phyloP scores from a whole-genome alignment of 164 flowering plant species.

The grape (Vitis vinifera) region DNA sequence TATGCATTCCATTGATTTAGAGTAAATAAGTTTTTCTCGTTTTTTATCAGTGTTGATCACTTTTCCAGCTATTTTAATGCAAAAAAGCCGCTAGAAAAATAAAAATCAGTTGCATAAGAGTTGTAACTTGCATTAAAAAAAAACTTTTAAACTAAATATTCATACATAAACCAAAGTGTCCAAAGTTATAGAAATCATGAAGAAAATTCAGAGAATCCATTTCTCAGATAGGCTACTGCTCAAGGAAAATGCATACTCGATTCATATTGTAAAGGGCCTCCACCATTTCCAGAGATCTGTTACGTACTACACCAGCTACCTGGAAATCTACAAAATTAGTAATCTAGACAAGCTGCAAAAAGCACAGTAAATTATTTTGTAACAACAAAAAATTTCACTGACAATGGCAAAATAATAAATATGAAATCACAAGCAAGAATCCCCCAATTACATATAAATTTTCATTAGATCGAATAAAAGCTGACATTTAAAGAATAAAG shows the following conservation, averaged over 20 bases:
- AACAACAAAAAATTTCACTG: too few species aligned
- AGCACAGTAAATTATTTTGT: neutral
- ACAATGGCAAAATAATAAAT: too few species aligned
- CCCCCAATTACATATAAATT: too few species aligned
- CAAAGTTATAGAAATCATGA: neutral
- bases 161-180: neutral
- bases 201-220: neutral
- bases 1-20: too few species aligned
- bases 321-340: constrained; percentile 27
- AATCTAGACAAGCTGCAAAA: constrained; percentile 2
- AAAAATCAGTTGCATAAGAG: too few species aligned
- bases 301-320: constrained; percentile 75
- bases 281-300: constrained; percentile 88
- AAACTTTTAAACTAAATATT: too few species aligned
- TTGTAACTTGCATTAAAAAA: too few species aligned
- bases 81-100: too few species aligned
- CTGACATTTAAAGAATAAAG: neutral
- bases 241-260: constrained; percentile 45
- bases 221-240: neutral
- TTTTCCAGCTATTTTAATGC: too few species aligned
- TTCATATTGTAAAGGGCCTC: constrained; percentile 93
- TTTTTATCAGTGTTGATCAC: too few species aligned
- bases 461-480: neutral
- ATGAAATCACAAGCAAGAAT: too few species aligned
- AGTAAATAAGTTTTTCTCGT: too few species aligned